Conservation (phyloP, 1,284 basidiomycete species). For the Pyrrhoderma lamaoense region DNA sequence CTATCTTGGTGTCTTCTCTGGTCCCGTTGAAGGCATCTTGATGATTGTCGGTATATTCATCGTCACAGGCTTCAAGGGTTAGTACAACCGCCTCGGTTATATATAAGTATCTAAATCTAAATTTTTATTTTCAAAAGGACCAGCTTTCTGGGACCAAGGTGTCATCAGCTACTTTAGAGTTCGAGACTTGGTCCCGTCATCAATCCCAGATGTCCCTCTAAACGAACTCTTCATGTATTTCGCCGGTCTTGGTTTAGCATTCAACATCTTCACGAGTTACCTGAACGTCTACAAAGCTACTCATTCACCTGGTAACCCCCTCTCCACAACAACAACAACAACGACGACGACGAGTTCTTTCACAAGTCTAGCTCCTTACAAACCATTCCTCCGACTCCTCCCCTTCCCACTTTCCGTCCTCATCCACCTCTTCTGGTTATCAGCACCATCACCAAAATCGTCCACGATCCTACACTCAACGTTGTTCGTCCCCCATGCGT, state of each 20-base stretch:
- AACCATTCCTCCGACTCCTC: constrained; percentile 68
- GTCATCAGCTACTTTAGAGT: constrained; percentile 58
- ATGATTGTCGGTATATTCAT: constrained; percentile 77
- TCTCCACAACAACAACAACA: constrained; percentile 53
- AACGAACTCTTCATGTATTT: constrained; percentile 90
- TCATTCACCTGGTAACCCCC: constrained; percentile 48
- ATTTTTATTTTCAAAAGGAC: constrained; percentile 40
- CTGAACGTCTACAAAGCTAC: constrained; percentile 61
- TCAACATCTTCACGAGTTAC: constrained; percentile 82
- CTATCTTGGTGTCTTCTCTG: constrained; percentile 90
- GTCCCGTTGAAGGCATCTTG: constrained; percentile 94
- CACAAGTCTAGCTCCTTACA: constrained; percentile 23
- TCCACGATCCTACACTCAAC: constrained; percentile 43
- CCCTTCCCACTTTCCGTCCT: constrained; percentile 70
- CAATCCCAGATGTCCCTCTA: constrained; percentile 66
- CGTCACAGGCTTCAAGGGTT: constrained; percentile 71
- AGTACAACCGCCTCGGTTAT: no score
- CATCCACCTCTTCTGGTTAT: constrained; percentile 78
- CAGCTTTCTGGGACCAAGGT: constrained; percentile 79
- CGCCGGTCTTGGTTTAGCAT: constrained; percentile 63
- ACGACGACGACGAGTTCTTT: constrained; percentile 22
- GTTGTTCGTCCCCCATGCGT: constrained; percentile 81
- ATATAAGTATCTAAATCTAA: background rate
- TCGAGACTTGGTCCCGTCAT: constrained; percentile 39
- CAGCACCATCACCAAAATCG: constrained; percentile 55